Evolutionary conservation across 257 asterid genomes (phyloP).

Genomic region (Solanum medicagineum): DNA sequence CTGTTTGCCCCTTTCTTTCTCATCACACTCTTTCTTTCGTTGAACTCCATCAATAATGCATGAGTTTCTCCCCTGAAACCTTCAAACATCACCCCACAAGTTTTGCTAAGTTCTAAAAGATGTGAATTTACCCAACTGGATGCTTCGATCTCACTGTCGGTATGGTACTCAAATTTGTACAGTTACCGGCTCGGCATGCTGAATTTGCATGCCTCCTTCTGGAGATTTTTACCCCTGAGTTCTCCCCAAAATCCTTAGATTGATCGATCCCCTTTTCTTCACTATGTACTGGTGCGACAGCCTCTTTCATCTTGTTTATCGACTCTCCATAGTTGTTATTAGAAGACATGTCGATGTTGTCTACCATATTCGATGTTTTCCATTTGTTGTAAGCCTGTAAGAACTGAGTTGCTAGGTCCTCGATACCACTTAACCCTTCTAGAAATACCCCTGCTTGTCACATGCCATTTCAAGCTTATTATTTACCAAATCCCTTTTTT

Average conservation of each 20-base stretch:
- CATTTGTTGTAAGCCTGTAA: not conserved
- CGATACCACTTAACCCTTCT: not conserved
- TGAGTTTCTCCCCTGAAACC: not conserved
- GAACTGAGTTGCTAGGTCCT: not conserved
- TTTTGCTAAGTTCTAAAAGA: not conserved
- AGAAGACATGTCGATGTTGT: not conserved
- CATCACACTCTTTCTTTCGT: not conserved
- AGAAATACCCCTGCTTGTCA: not conserved
- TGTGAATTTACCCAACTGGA: not conserved
- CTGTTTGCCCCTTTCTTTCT: not conserved
- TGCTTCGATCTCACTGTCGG: not conserved
- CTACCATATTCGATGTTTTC: not conserved
- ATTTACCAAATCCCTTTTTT: not conserved
- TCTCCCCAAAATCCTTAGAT: not conserved
- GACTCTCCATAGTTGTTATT: not conserved
- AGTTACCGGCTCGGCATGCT: not conserved
- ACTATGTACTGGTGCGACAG: not conserved
- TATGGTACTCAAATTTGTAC: too few relatives aligned
- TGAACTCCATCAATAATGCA: not conserved
- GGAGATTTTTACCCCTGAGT: not conserved
- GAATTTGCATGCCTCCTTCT: not conserved
- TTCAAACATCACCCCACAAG: not conserved
- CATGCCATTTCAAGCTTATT: not conserved
- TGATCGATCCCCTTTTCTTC: not conserved
- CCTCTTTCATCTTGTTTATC: not conserved